Evolutionary conservation across 2,329 filamentous ascomycete genomes (phyloP).

Genomic region (Juglanconis oblonga): DNA sequence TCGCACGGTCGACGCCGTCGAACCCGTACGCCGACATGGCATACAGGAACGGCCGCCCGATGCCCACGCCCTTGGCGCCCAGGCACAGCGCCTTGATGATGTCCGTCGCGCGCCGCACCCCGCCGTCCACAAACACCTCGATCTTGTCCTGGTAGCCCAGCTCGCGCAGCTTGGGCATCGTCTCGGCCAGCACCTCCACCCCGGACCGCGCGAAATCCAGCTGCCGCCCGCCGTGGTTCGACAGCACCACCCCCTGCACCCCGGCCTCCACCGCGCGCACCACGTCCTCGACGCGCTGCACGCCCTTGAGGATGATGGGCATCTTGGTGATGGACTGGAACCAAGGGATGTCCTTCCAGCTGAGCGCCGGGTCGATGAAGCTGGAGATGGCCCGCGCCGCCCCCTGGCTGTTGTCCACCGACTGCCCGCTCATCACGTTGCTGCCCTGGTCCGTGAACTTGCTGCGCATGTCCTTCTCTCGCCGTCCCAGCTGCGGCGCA

Average conservation of each 20-base stretch:
- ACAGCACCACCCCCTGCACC: slow-evolving; percentile 86
- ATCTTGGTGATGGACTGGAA: slow-evolving; percentile 86
- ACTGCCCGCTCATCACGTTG: slow-evolving; percentile 73
- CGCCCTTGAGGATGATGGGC: slow-evolving; percentile 94
- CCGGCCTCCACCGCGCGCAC: slow-evolving; percentile 78
- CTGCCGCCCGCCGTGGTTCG: slow-evolving; percentile 93
- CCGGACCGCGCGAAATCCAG: slow-evolving; percentile 88
- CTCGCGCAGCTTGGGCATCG: slow-evolving; percentile 80
- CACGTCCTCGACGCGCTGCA: slow-evolving; percentile 94
- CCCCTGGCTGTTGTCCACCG: slow-evolving; percentile 84
- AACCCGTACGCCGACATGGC: slow-evolving; percentile 93
- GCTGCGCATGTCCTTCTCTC: slow-evolving; percentile 96
- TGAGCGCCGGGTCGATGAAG: slow-evolving; percentile 93
- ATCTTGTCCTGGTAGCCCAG: slow-evolving; percentile 72
- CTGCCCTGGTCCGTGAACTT: slow-evolving; percentile 85
- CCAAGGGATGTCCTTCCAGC: slow-evolving; percentile 94
- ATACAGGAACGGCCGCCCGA: slow-evolving; percentile 91
- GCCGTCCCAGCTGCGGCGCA: slow-evolving; percentile 87
- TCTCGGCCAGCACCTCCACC: slow-evolving; percentile 88
- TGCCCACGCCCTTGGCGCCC: slow-evolving; percentile 87
- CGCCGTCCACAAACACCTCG: slow-evolving; percentile 89
- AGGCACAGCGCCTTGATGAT: slow-evolving; percentile 94
- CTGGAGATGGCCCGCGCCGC: slow-evolving; percentile 91
- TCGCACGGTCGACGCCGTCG: slow-evolving; percentile 83
- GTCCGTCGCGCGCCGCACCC: slow-evolving; percentile 84